phyloP scores from a whole-genome alignment of 2,329 filamentous ascomycete genomes.

The Coccinonectria pachysandricola region DNA sequence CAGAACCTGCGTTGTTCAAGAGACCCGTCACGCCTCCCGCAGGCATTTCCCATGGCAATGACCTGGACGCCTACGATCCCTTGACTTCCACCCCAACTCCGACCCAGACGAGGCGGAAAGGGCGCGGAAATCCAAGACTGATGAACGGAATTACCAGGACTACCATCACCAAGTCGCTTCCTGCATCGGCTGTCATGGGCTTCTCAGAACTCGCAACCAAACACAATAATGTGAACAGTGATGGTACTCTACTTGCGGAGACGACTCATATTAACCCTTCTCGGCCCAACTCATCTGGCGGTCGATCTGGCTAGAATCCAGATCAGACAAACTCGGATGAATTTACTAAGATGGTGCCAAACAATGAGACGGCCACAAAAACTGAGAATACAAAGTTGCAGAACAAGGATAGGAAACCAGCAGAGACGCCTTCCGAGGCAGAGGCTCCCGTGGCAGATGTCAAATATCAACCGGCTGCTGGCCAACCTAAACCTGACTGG shows the following conservation, averaged over 20 bases:
- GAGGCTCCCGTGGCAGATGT: no score
- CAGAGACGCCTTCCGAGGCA: no score
- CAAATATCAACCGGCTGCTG: no score
- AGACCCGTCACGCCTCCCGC: no score
- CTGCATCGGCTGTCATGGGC: conserved; percentile 10
- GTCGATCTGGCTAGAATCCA: conserved; percentile 15
- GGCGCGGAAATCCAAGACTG: conserved; percentile 7
- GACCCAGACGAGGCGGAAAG: conserved; percentile 8
- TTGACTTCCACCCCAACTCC: no score
- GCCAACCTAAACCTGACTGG: no score
- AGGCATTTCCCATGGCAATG: background rate
- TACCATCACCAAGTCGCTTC: conserved; percentile 13
- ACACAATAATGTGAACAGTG: conserved; percentile 1
- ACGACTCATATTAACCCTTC: background rate
- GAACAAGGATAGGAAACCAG: no score
- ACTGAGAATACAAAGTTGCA: background rate
- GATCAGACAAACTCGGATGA: conserved; percentile 4
- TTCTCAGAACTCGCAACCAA: conserved; percentile 9
- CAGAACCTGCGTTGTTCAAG: no score
- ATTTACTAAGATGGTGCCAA: no score
- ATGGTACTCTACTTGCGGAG: conserved; percentile 1
- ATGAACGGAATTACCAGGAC: conserved; percentile 4
- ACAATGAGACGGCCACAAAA: no score
- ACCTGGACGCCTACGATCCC: conserved; percentile 5
- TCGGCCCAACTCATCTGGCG: conserved; percentile 5